Evolutionary conservation across 1,139 yeast genomes (phyloP), one percentile per base, ranked within the genome.

Genomic region (Magnusiomyces ingens): DNA sequence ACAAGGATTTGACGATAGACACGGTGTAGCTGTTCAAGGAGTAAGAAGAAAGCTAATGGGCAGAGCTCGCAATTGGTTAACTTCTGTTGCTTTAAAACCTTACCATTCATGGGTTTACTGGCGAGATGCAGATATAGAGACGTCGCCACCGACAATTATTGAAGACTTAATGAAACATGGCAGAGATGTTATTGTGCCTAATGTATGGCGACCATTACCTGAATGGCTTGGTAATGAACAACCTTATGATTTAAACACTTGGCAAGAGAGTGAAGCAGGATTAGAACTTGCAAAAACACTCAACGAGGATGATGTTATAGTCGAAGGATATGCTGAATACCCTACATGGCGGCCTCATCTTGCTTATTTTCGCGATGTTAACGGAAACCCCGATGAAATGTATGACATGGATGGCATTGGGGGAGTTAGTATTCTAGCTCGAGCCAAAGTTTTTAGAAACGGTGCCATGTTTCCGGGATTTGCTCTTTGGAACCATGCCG

Each of bases 321-420:
- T 89, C 5, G 96, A 88, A 69, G 96, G 96, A 17, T 88, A 88
- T 68, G 93, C 86, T 19, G 96, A 89, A 68, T 88, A 86, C 68
- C 90, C 91, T 53, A 88, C 96, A 0, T 89, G 95, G 95, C 77
- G 96, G 66, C 91, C 94, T 2, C 96, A 88, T 70, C 75, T 88
- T 61, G 96, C 96, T 0, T 88, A 89, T 67, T 75, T 88, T 63
- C 75, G 96, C 60, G 89, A 83, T 62, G 87, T 89, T 2, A 78
- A 85, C 62, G 95, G 95, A 37, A 85, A 85, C 66, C 90, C 89
- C 2, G 85, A 85, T 66, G 96, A 87, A 64, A 91, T 95, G 43
- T 82, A 87, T 80, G 93, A 85, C 55, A 74, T 88, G 57, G 96
- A 88, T 67, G 96, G 96, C 50, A 85, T 88, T 63, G 96, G 96